Conservation (phyloP, 768 basidiomycete species). For the Termitomyces sp. region DNA sequence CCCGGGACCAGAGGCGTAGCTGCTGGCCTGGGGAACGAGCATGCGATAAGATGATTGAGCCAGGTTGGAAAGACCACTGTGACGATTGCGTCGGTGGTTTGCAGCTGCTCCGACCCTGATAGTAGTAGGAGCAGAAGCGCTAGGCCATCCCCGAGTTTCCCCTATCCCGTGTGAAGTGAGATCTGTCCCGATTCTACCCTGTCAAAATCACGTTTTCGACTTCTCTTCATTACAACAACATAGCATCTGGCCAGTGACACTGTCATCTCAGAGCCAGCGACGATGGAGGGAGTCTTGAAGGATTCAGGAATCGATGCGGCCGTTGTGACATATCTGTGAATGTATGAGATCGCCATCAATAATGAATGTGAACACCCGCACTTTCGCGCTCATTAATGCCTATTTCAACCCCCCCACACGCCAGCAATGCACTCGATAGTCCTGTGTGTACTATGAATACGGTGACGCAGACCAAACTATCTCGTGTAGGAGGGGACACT, state of each 20-base stretch:
- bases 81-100: background rate
- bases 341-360: slow-evolving; percentile 6
- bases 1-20: slow-evolving; percentile 9
- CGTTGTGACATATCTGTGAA: slow-evolving; percentile 6
- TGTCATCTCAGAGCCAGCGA: background rate
- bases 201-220: slow-evolving; percentile 10
- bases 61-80: slow-evolving; percentile 8
- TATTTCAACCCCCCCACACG: no score
- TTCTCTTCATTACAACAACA: slow-evolving; percentile 4
- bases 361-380: background rate
- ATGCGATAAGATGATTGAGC: slow-evolving; percentile 14
- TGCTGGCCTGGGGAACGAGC: slow-evolving; percentile 10
- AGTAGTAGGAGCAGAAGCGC: slow-evolving; percentile 10
- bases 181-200: slow-evolving; percentile 18
- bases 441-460: background rate
- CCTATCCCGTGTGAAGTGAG: slow-evolving; percentile 18
- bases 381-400: background rate
- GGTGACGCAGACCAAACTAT: no score
- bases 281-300: background rate
- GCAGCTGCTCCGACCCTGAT: slow-evolving; percentile 2
- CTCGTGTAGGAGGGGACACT: no score
- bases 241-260: background rate
- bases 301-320: slow-evolving; percentile 1
- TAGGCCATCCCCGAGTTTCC: slow-evolving; percentile 16
- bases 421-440: no score